Conservation (phyloP, 1,139 yeast genomes). For the Lodderomyces theae region DNA sequence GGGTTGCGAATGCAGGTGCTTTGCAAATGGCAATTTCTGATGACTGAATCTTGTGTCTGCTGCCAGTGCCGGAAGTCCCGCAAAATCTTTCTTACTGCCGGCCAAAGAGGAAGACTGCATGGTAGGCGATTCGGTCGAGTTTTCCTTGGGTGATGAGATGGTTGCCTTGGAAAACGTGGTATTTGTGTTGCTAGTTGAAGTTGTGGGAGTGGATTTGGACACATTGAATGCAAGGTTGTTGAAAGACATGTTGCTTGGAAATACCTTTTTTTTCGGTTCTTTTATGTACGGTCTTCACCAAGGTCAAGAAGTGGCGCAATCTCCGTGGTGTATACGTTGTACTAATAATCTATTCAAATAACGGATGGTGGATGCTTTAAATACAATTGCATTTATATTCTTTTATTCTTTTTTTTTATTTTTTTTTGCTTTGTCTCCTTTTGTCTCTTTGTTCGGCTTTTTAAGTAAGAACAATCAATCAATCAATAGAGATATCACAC, state of each 20-base stretch:
- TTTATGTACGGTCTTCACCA: no score
- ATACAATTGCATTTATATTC: neutral
- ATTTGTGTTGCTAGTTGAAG: conserved; percentile 40
- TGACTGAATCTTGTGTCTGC: neutral
- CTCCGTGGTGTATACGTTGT: no score
- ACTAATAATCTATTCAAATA: no score
- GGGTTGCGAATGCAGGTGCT: neutral
- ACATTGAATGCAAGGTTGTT: conserved; percentile 38
- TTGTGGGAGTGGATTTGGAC: conserved; percentile 43
- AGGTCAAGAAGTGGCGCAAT: no score
- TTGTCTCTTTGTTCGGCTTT: neutral
- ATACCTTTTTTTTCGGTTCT: no score
- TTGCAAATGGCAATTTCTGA: neutral
- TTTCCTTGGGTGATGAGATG: conserved; percentile 4
- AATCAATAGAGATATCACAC: neutral
- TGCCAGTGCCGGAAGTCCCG: neutral
- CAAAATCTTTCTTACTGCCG: neutral
- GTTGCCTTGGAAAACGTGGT: conserved; percentile 25
- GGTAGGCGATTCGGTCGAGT: neutral
- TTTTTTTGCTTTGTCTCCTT: no score
- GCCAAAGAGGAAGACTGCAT: neutral
- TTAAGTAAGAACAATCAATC: conserved; percentile 1
- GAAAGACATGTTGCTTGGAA: conserved; percentile 26
- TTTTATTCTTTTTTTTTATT: neutral
- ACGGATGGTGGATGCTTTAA: no score